Evolutionary conservation across 805 yeast genomes (phyloP), one percentile per base, ranked within the genome.

Genomic region (Candida namnaoensis): DNA sequence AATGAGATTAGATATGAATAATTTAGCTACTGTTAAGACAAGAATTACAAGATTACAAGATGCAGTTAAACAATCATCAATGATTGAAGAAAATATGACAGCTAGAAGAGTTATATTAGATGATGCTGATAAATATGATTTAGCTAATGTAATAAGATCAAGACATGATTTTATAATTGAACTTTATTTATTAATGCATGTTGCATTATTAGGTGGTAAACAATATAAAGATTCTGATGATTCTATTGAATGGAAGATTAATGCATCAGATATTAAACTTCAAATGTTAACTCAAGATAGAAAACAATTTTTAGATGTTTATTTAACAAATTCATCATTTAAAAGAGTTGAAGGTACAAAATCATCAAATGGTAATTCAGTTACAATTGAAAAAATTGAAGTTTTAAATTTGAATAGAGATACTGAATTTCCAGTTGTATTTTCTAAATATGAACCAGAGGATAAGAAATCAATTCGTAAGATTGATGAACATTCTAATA

Each of bases 1-100:
- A 35, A 68, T 90, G 47, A 76, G 87, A 4, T 74, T 84, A 28
- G 90, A 87, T 54, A 73, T 83, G 55, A 76, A 76, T 33, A 82
- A 87, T 48, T 57, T 80, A 35, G 45, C 61, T 0, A 68, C 72
- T 3, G 66, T 84, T 15, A 65, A 72, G 32, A 56, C 57, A 5
- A 64, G 78, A 34, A 67, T 86, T 30, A 53, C 58, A 23, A 48
- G 52, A 3, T 58, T 86, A 34, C 88, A 80, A 49, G 50, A 59
- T 3, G 74, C 77, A 35, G 57, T 74, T 41, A 47, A 58, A 6
- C 61, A 65, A 6, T 57, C 81, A 34, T 51, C 55, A 4, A 50
- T 55, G 5, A 60, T 82, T 38, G 61, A 68, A 34, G 61, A 65
- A 15, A 77, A 76, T 51, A 69, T 74, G 47, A 60, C 63, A 15